Percentiles rank a stretch among this genome's conserved stretches.
phyloP scores from a whole-genome alignment of 805 yeast genomes.

The Martiniozyma abietophila region DNA sequence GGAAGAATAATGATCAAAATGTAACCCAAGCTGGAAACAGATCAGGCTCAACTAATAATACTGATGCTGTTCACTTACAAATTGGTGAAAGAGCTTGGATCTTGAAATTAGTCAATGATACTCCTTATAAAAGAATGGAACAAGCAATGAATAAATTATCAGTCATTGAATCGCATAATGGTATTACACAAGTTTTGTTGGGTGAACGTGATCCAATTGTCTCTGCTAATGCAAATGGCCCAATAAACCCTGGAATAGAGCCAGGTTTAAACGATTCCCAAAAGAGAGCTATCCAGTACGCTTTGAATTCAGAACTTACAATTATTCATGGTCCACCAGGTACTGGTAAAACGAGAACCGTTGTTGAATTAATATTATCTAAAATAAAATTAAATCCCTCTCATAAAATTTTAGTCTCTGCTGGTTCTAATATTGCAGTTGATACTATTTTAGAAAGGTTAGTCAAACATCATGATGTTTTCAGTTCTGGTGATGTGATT shows the following conservation, averaged over 20 bases:
- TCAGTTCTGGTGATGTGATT: constrained; percentile 38
- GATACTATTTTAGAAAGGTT: constrained; percentile 84
- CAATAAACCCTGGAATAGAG: constrained; percentile 25
- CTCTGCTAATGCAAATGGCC: not conserved
- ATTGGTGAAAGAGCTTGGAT: constrained; percentile 43
- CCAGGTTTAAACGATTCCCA: constrained; percentile 58
- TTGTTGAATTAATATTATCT: constrained; percentile 75
- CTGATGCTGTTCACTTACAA: not conserved
- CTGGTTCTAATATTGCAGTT: constrained; percentile 88
- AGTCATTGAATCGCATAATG: constrained; percentile 30
- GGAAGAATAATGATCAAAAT: not conserved
- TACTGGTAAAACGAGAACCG: constrained; percentile 76
- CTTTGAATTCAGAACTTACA: constrained; percentile 45
- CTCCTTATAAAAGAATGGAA: constrained; percentile 72
- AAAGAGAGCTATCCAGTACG: constrained; percentile 56
- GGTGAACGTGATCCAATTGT: constrained; percentile 30
- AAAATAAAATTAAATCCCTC: constrained; percentile 29
- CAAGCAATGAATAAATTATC: constrained; percentile 60
- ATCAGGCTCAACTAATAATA: constrained; percentile 1
- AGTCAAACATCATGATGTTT: constrained; percentile 22
- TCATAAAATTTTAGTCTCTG: constrained; percentile 69
- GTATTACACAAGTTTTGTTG: constrained; percentile 36
- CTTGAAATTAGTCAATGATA: constrained; percentile 55
- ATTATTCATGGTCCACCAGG: constrained; percentile 80
- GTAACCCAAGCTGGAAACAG: constrained; percentile 4